These are phyloP conservation scores for Arctium minus DNA, from an alignment of 129 eudicot species.

Conservation along the genomic window DNA sequence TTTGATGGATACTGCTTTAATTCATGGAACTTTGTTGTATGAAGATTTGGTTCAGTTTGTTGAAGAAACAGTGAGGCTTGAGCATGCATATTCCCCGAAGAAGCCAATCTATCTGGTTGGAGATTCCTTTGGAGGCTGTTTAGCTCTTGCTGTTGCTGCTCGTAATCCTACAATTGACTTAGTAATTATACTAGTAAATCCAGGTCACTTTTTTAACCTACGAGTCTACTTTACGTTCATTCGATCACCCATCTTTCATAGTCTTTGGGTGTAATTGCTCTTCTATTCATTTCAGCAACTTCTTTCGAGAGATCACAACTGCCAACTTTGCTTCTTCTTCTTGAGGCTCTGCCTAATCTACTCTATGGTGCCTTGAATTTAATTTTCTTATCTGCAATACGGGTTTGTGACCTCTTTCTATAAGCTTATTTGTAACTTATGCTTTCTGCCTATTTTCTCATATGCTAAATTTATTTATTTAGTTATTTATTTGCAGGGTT, in stretches of 20 bases:
- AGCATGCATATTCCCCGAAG: constrained; percentile 60
- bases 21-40: neutral
- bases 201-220: constrained; percentile 40
- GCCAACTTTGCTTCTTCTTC: constrained; percentile 62
- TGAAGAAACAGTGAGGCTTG: constrained; percentile 55
- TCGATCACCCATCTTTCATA: constrained; percentile 19
- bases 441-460: neutral
- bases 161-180: constrained; percentile 71
- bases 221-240: neutral
- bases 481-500: constrained; percentile 20
- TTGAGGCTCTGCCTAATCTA: constrained; percentile 64
- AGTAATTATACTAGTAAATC: constrained; percentile 65
- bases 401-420: constrained; percentile 40
- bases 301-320: constrained; percentile 73
- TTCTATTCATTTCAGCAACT: constrained; percentile 62
- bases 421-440: neutral
- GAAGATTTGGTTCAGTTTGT: constrained; percentile 56
- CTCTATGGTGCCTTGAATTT: constrained; percentile 60
- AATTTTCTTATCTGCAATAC: constrained; percentile 58
- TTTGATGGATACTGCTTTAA: neutral
- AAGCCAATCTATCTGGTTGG: constrained; percentile 83
- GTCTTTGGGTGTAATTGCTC: neutral
- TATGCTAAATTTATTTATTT: neutral
- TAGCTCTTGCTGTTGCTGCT: constrained; percentile 88
- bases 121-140: constrained; percentile 84